Evolutionary conservation across 305 asterid genomes (phyloP).

Genomic region (Fraxinus floribunda): DNA sequence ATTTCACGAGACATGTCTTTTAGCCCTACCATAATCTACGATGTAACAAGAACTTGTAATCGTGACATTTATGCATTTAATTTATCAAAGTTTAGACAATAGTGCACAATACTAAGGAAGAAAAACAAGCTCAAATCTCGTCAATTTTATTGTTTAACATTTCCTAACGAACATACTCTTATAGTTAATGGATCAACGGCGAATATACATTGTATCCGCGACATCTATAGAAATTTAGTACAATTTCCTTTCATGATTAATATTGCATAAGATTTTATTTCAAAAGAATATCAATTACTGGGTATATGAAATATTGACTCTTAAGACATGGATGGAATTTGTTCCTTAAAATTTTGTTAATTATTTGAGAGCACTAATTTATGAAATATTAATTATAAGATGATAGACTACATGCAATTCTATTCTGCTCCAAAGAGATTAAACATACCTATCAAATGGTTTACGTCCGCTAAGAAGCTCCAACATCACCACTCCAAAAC

Average conservation of each 20-base stretch:
- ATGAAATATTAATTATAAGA: neutral
- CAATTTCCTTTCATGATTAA: neutral
- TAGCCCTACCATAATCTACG: neutral
- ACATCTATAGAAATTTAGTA: neutral
- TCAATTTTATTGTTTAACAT: neutral
- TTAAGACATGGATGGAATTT: neutral
- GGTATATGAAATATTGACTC: neutral
- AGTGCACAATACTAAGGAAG: neutral
- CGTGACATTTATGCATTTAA: neutral
- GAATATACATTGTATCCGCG: neutral
- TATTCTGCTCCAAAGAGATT: neutral
- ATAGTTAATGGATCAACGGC: neutral
- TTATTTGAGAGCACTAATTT: neutral
- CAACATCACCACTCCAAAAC: constrained; percentile 80
- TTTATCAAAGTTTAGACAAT: neutral
- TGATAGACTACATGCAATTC: neutral
- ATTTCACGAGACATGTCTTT: neutral
- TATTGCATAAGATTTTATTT: neutral
- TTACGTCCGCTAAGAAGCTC: constrained; percentile 82
- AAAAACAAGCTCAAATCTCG: neutral
- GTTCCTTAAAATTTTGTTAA: neutral
- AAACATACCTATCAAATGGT: constrained; percentile 73
- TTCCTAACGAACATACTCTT: neutral
- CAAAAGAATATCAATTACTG: neutral
- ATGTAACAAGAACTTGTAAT: neutral